Conservation (phyloP, 306 rosid genomes). For the Glycine tomentella region DNA sequence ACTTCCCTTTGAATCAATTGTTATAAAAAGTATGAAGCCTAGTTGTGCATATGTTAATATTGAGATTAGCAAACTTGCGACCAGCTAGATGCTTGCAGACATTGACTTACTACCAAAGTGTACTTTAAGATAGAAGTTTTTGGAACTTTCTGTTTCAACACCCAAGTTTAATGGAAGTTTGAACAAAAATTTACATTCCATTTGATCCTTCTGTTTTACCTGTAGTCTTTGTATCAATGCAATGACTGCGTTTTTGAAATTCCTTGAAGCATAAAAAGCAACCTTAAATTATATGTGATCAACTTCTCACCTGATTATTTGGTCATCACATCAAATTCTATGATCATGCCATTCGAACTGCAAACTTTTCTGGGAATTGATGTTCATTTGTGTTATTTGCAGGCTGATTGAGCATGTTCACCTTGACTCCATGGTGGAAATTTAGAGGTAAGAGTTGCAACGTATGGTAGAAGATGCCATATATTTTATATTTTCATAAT, state of each 20-base stretch:
- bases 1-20: conserved; percentile 5
- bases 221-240: neutral
- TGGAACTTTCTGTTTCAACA: neutral
- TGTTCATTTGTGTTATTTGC: conserved; percentile 50
- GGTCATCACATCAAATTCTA: conserved; percentile 29
- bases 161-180: neutral
- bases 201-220: neutral
- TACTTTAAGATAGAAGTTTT: conserved; percentile 2
- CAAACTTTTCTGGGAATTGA: conserved; percentile 38
- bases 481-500: neutral
- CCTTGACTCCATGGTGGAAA: conserved; percentile 47
- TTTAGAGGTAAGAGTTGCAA: conserved; percentile 64
- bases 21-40: neutral
- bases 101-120: neutral
- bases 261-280: neutral
- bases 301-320: neutral
- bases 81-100: neutral
- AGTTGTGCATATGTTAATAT: neutral
- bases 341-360: conserved; percentile 23
- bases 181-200: conserved; percentile 21
- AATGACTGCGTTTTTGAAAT: neutral
- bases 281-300: neutral
- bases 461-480: conserved; percentile 24
- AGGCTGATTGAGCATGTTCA: conserved; percentile 68
- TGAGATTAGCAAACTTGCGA: conserved; percentile 2